These are phyloP conservation scores for Butyriboletus appendiculatus DNA, from an alignment of 1,284 basidiomycete genomes.

Conservation along the genomic window DNA sequence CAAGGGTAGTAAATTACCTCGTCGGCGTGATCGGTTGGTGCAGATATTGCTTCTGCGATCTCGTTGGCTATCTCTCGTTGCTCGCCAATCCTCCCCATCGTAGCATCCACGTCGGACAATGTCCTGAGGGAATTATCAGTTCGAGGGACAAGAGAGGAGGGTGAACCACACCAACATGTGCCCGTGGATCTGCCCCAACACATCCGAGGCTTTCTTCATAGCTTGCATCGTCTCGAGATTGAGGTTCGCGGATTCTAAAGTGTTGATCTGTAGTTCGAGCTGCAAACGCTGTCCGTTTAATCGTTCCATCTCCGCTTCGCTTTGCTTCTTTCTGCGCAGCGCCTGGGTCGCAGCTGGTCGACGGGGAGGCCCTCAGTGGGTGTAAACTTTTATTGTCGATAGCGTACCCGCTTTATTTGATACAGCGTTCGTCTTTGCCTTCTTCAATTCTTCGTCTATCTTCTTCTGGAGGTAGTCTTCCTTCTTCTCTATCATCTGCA, in stretches of 20 bases:
- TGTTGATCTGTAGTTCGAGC: slow-evolving; percentile 96
- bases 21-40: slow-evolving; percentile 71
- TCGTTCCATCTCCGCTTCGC: slow-evolving; percentile 87
- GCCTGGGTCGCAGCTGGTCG: slow-evolving; percentile 70
- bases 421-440: slow-evolving; percentile 92
- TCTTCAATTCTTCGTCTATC: slow-evolving; percentile 93
- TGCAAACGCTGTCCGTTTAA: slow-evolving; percentile 89
- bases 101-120: slow-evolving; percentile 90
- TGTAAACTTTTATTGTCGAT: slow-evolving; percentile 4
- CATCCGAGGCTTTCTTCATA: slow-evolving; percentile 96
- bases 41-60: slow-evolving; percentile 93
- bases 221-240: slow-evolving; percentile 98
- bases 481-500: slow-evolving; percentile 99
- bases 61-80: slow-evolving; percentile 96
- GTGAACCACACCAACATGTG: slow-evolving; percentile 68
- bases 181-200: slow-evolving; percentile 90
- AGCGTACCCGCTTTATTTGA: slow-evolving; percentile 90
- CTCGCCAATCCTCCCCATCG: slow-evolving; percentile 90
- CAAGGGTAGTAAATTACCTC: slow-evolving; percentile 55
- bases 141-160: neutral
- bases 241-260: slow-evolving; percentile 96
- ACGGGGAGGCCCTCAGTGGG: slow-evolving; percentile 8
- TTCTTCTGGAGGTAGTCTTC: slow-evolving; percentile 97
- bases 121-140: slow-evolving; percentile 51
- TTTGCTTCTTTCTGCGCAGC: slow-evolving; percentile 93